Base-by-base conservation (phyloP, 495 filamentous ascomycete species). In the Lindgomyces ingoldianus region DNA sequence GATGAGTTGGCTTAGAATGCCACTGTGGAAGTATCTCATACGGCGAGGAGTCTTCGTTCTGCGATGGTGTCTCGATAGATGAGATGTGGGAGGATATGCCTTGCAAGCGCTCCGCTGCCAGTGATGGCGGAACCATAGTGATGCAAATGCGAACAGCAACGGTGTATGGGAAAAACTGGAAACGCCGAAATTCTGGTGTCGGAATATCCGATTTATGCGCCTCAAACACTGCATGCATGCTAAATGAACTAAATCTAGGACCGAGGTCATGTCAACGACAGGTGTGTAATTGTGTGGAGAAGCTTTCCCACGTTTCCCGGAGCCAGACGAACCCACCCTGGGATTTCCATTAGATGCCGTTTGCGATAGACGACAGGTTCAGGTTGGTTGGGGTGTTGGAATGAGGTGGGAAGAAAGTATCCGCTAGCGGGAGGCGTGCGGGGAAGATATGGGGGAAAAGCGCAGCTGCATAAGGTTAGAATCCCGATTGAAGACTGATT, bases 21-120 rank as follows among this genome's bases (percentile, higher is more conserved):
- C 58, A 61, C 21, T 61, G 46, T 29, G 12, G 8, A 9, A 39
- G n/a, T 19, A 50, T 33, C 41, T 60, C 22, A 11, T 30, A 48
- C 21, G 27, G 16, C 14, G 44, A 46, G 27, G 11, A 44, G 4
- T 44, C 30, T 11, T 14, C 33, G 12, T 25, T 44, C n/a, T 42
- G 4, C 12, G 3, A 30, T 11, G 26, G 16, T 2, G 11, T 11
- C 19, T 54, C 11, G 2, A 45, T 18, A 24, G 53, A 21, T 3
- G 21, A 24, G 36, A 44, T 8, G 24, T 57, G 53, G 2, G 33
- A 42, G 4, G 53, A 3, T 18, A 42, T 19, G n/a, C 18, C 33
- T 26, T 54, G 24, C 12, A 54, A 27, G 16, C 51, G 21, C 51
- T 54, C 51, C 2, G 51, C 10, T 50, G 47, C 33, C 14, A 14